Evolutionary conservation across 495 filamentous ascomycete species (phyloP).

Genomic region (Penicillium bovifimosum): DNA sequence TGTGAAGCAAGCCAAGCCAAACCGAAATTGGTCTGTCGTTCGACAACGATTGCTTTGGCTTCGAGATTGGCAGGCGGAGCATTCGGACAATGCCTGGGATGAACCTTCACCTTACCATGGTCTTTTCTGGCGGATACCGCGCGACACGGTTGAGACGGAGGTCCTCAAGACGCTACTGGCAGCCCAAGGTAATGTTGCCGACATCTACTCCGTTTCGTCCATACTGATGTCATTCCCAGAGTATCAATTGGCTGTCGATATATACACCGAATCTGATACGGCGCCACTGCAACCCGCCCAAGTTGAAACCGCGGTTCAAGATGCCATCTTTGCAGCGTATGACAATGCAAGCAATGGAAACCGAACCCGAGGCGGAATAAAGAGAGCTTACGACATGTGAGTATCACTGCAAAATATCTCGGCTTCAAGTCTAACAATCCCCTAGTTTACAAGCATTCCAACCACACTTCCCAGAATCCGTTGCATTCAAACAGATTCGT

Average conservation of each 20-base stretch:
- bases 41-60: slow-evolving; percentile 76
- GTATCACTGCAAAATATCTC: slow-evolving; percentile 19
- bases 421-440: slow-evolving; percentile 7
- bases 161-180: slow-evolving; percentile 67
- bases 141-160: slow-evolving; percentile 62
- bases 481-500: slow-evolving; percentile 50
- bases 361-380: slow-evolving; percentile 72
- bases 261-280: slow-evolving; percentile 52
- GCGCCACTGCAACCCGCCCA: slow-evolving; percentile 44
- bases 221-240: slow-evolving; percentile 40
- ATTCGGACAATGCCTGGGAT: slow-evolving; percentile 23
- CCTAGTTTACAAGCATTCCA: slow-evolving; percentile 64
- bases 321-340: slow-evolving; percentile 66
- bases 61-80: slow-evolving; percentile 63
- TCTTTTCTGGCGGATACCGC: slow-evolving; percentile 63
- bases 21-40: slow-evolving; percentile 60
- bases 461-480: slow-evolving; percentile 53
- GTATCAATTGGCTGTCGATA: slow-evolving; percentile 60
- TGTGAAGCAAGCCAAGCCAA: slow-evolving; percentile 49
- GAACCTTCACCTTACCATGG: slow-evolving; percentile 43
- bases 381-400: slow-evolving; percentile 78
- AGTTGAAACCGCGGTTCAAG: slow-evolving; percentile 61
- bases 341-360: slow-evolving; percentile 92
- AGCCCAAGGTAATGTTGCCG: slow-evolving; percentile 52
- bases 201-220: background rate